Evolutionary conservation across 371 early-diverging fungal genomes (phyloP).

Genomic region (Apophysomyces elegans): DNA sequence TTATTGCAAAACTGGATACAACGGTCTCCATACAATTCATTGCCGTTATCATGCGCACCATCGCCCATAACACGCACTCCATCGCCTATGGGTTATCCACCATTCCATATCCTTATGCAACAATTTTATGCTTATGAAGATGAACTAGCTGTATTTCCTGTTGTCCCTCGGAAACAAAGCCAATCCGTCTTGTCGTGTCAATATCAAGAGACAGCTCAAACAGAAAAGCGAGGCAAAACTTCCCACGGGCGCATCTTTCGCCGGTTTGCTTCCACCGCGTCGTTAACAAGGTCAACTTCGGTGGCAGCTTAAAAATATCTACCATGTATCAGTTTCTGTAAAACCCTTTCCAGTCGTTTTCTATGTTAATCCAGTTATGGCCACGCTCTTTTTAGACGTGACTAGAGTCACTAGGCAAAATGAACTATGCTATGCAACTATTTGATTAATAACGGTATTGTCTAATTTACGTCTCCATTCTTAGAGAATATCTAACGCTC

Average conservation of each 20-base stretch:
- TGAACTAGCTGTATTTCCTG: not conserved
- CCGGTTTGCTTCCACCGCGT: not conserved
- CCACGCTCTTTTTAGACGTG: not conserved
- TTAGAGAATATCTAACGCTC: no score
- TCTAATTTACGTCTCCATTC: no score
- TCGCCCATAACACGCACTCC: constrained; percentile 1
- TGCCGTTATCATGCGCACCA: not conserved
- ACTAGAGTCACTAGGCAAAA: no score
- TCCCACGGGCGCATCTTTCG: not conserved
- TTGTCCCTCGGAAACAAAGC: not conserved
- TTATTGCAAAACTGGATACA: not conserved
- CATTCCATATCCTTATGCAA: constrained; percentile 5
- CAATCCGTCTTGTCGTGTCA: not conserved
- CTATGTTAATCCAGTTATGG: not conserved
- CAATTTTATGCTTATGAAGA: constrained; percentile 5
- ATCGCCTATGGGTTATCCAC: not conserved
- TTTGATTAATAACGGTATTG: not conserved
- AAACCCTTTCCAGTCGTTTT: not conserved
- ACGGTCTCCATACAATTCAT: not conserved
- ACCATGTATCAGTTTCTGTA: not conserved
- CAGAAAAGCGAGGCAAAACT: not conserved
- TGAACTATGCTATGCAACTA: not conserved
- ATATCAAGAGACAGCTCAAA: not conserved
- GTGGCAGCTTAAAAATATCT: not conserved
- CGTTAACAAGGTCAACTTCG: not conserved